These are phyloP conservation scores for Lepiota subincarnata DNA, from an alignment of 768 basidiomycete species.

Conservation along the genomic window DNA sequence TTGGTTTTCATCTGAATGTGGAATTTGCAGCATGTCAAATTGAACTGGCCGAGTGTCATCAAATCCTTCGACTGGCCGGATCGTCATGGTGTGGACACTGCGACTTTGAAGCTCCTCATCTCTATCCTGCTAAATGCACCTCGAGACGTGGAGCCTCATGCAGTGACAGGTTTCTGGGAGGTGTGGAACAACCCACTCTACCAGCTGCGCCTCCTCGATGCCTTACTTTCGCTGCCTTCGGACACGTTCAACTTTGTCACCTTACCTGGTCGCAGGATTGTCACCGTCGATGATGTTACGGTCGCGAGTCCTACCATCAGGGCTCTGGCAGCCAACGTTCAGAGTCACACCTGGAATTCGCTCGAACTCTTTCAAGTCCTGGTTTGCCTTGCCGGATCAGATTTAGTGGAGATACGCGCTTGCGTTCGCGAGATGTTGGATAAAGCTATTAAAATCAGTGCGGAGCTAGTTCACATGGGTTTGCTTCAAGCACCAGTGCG, in stretches of 20 bases:
- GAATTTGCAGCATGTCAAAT: conserved; percentile 46
- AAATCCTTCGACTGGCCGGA: conserved; percentile 83
- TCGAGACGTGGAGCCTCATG: conserved; percentile 70
- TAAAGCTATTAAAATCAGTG: conserved; percentile 88
- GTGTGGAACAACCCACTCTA: conserved; percentile 82
- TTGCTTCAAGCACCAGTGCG: conserved; percentile 85
- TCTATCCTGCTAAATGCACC: conserved; percentile 82
- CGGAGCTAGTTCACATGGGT: conserved; percentile 93
- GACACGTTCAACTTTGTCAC: conserved; percentile 93
- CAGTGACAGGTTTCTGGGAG: conserved; percentile 83
- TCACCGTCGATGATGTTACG: conserved; percentile 85
- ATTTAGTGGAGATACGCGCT: conserved; percentile 63
- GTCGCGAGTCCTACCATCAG: conserved; percentile 89
- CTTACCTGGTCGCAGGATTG: conserved; percentile 77
- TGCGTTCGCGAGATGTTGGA: conserved; percentile 90
- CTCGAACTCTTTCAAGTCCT: conserved; percentile 86
- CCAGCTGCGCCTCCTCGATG: conserved; percentile 84
- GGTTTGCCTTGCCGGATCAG: conserved; percentile 72
- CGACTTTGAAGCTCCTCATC: conserved; percentile 84
- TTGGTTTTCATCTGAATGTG: background rate
- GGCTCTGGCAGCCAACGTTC: conserved; percentile 83
- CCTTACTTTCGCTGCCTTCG: conserved; percentile 80
- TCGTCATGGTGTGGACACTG: conserved; percentile 82
- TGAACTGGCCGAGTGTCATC: conserved; percentile 83
- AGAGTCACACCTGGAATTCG: conserved; percentile 93